Base-by-base conservation (phyloP, 148 eudicot genomes). In the Mesembryanthemum crystallinum region DNA sequence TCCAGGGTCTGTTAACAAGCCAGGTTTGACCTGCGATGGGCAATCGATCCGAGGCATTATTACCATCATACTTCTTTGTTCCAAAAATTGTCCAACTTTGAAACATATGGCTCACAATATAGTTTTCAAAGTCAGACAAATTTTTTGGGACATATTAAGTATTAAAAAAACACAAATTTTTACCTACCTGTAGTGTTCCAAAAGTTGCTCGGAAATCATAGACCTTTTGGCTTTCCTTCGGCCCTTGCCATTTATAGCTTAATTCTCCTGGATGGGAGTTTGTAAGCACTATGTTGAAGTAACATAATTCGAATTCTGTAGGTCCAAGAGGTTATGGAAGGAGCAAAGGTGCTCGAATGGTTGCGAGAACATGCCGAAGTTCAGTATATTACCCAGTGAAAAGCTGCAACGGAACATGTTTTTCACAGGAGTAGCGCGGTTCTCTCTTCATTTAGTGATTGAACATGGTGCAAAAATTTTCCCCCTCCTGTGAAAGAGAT, bases 341-440 rank as follows among this genome's bases (percentile, higher is more conserved):
- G 96, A 80, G 98, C 91, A 59, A 95, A 95, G 86, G 98, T 95
- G 64, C 96, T 95, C 27, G 97, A 95, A 83, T 95, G 94, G 96
- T 67, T 95, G 60, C 87, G 82, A 84, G 89, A 95, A 77, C 85
- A 80, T 55, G 90, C 97, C 17, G 90, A 90, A 62, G 79, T 95
- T 47, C 82, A 88, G 72, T 95, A 90, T 72, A 80, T 76, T 64
- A 81, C 64, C 62, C 74, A 30, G 15, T 81, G 73, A 81, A 72
- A 27, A 33, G 30, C 52, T 39, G 23, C 11, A 30, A n/a, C 45
- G 45, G 1, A 18, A n/a, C 11, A 10, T 3, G 2, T n/a, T 35
- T 14, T 18, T 11, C 52, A 23, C 43, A 21, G 62, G 33, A 28
- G 24, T 10, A 33, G 45, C 45, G 24, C 9, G 73, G 33, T 76